Conservation (phyloP, 129 eudicot genomes). For the Flaveria sonorensis region DNA sequence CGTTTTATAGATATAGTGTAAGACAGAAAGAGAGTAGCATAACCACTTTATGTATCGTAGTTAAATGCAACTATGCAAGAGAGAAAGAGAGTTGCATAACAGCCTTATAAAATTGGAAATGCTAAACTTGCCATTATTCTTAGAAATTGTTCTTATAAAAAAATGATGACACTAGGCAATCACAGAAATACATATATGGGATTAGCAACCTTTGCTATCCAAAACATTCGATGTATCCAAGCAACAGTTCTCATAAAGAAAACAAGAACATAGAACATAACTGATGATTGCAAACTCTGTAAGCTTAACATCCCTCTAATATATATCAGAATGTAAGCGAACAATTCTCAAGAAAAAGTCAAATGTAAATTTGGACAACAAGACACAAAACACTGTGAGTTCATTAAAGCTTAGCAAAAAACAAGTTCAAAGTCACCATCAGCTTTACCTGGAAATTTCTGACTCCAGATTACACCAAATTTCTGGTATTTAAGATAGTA, state of each 20-base stretch:
- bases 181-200: constrained; percentile 7
- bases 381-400: constrained; percentile 17
- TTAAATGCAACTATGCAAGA: too few relatives aligned
- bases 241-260: constrained; percentile 16
- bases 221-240: constrained; percentile 10
- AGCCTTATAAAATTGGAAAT: too few relatives aligned
- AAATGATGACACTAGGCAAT: not conserved
- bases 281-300: not conserved
- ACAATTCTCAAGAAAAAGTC: not conserved
- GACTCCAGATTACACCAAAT: constrained; percentile 17
- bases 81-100: too few relatives aligned
- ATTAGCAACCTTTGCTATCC: constrained; percentile 5
- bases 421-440: constrained; percentile 6
- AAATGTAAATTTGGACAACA: not conserved
- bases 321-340: constrained; percentile 16
- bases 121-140: too few relatives aligned
- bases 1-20: too few relatives aligned
- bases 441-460: constrained; percentile 24
- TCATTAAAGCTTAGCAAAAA: not conserved
- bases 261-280: not conserved
- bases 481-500: not conserved
- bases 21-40: too few relatives aligned
- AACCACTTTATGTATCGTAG: too few relatives aligned
- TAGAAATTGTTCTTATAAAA: too few relatives aligned
- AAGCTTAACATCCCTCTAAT: constrained; percentile 12